Evolutionary conservation across 139 green algal species (phyloP).

Genomic region (Ettlia oleoabundans): DNA sequence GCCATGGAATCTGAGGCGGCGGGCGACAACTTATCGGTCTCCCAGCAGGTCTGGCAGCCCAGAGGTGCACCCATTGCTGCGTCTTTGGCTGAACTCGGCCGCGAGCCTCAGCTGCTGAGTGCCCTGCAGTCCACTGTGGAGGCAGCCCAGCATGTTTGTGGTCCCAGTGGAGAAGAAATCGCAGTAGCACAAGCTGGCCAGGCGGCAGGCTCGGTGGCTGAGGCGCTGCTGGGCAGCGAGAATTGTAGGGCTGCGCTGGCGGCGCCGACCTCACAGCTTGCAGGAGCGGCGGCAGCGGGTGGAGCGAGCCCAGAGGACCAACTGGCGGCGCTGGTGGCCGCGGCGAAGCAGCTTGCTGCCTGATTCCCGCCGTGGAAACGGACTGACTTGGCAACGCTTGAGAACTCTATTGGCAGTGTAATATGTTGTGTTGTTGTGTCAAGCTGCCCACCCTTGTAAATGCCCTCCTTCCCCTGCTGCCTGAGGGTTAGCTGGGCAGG

Average conservation of each 20-base stretch:
- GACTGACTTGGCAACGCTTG: too few species aligned
- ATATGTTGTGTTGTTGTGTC: too few species aligned
- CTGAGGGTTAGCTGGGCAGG: too few species aligned
- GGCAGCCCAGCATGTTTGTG: background rate
- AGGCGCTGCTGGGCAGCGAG: conserved; percentile 8
- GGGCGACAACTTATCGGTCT: conserved; percentile 26
- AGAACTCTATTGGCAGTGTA: too few species aligned
- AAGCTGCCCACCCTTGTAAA: too few species aligned
- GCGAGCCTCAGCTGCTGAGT: conserved; percentile 7
- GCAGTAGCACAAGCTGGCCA: background rate
- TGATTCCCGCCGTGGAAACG: too few species aligned
- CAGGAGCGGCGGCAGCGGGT: background rate
- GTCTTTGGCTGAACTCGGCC: conserved; percentile 28
- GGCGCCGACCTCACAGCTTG: too few species aligned
- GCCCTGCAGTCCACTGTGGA: background rate
- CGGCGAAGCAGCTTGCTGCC: too few species aligned
- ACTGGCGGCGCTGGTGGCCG: background rate
- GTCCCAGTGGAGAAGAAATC: too few species aligned
- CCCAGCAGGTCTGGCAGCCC: conserved; percentile 36
- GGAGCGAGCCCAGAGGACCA: background rate
- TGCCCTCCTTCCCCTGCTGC: too few species aligned
- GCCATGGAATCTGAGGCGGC: conserved; percentile 1
- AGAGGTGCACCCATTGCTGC: conserved; percentile 23
- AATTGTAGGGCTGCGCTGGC: background rate
- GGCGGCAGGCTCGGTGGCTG: background rate